These are phyloP conservation scores for Gossypium sturtianum DNA, from an alignment of 345 rosid genomes.

Conservation along the genomic window DNA sequence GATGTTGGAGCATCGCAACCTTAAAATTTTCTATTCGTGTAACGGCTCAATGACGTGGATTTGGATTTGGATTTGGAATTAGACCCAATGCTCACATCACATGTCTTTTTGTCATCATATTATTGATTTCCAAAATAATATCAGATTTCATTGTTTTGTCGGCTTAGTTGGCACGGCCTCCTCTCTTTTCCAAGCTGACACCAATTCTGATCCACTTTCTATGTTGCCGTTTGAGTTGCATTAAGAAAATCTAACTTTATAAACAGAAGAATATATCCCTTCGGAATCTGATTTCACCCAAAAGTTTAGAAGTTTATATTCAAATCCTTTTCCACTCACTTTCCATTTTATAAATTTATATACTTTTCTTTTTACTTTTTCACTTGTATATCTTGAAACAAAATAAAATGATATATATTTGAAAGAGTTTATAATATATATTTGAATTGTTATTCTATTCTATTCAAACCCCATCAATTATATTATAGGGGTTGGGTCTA, in stretches of 20 bases:
- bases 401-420: background rate
- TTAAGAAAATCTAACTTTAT: background rate
- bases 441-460: background rate
- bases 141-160: background rate
- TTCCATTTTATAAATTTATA: background rate
- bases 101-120: background rate
- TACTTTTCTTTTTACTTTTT: too few species aligned
- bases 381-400: background rate
- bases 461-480: too few species aligned
- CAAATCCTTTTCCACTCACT: background rate
- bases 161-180: background rate
- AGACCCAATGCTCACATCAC: slow-evolving; percentile 15
- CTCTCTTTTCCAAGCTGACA: background rate
- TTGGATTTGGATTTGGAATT: background rate
- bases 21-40: background rate
- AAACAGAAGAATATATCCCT: background rate
- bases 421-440: too few species aligned
- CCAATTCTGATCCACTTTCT: background rate
- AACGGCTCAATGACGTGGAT: slow-evolving; percentile 34
- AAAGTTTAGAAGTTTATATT: background rate
- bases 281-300: background rate
- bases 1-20: background rate
- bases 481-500: background rate
- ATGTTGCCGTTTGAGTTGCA: background rate
- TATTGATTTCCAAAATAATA: background rate